Evolutionary conservation across 495 filamentous ascomycete genomes (phyloP).

Genomic region (Neurospora cerealis): DNA sequence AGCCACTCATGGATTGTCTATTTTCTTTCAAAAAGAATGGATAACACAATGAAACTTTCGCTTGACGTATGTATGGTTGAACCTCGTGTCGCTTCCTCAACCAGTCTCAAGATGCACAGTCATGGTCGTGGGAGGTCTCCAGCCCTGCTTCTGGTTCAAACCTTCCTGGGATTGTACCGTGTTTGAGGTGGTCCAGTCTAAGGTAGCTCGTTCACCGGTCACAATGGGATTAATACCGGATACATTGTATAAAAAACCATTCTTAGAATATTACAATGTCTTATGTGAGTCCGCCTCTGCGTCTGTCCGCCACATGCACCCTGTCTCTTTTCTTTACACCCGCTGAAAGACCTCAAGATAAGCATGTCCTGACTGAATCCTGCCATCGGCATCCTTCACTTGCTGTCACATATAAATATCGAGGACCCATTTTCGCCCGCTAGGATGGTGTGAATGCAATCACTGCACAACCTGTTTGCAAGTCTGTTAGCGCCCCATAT

Average conservation of each 20-base stretch:
- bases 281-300: background rate
- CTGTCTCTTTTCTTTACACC: background rate
- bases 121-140: too few species aligned
- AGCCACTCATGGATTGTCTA: background rate
- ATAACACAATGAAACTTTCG: too few species aligned
- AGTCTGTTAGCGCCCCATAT: background rate
- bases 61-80: too few species aligned
- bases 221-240: background rate
- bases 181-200: too few species aligned
- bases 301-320: background rate
- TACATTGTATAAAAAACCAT: background rate
- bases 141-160: too few species aligned
- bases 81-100: too few species aligned
- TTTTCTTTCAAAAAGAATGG: too few species aligned
- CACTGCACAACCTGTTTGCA: background rate
- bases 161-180: too few species aligned
- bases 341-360: background rate
- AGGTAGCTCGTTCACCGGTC: background rate
- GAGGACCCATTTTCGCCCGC: background rate
- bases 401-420: background rate
- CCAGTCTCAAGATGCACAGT: too few species aligned
- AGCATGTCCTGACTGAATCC: background rate
- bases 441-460: background rate
- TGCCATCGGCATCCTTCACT: background rate
- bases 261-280: background rate